Base-by-base conservation (phyloP, 768 basidiomycete genomes). In the Pulveroboletus frians region DNA sequence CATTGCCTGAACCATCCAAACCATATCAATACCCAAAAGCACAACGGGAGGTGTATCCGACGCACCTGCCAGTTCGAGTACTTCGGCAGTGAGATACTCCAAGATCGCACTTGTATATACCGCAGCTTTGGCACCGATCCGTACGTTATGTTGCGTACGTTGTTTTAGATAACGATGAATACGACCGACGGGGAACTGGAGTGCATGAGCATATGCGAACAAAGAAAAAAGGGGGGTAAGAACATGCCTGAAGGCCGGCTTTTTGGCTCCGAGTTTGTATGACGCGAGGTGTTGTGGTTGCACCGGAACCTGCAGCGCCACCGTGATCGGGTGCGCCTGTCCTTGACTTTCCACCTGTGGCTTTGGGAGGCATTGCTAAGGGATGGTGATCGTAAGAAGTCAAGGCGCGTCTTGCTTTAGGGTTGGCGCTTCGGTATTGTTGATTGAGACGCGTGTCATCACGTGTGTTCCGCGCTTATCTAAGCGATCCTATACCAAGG, bases 51-150 rank as follows among this genome's bases (percentile, higher is more conserved):
- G 11, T 4, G 9, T 31, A 17, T 39, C 36, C 18, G 23, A 52
- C 85, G 53, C 56, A 92, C 93, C 94, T 48, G 94, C 94, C 43
- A 97, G 81, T 67, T 97, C 94, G 45, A 98, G 73, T 9, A 98
- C 94, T 66, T 98, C 94, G 9, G 94, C 94, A 0, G 93, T 95
- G 44, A 98, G 76, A 65, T 98, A 97, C 69, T 98, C 94, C 48
- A 96, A 77, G 57, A 96, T 92, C 29, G 94, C 93, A 32, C 89
- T 85, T n/a, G 91, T 92, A 69, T 95, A 95, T 14, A 97, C 94
- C 9, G 94, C 92, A 23, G 93, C 93, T 67, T 96, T 96, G n/a
- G 92, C 94, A 26, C 93, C 94, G 55, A 98, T 92, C 32, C 93
- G 87, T 46, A 95, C 85, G 63, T 93, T 94, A 70, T 94, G 86